Conservation (phyloP, 139 green algal genomes). For the Tetratostichococcus sp. region DNA sequence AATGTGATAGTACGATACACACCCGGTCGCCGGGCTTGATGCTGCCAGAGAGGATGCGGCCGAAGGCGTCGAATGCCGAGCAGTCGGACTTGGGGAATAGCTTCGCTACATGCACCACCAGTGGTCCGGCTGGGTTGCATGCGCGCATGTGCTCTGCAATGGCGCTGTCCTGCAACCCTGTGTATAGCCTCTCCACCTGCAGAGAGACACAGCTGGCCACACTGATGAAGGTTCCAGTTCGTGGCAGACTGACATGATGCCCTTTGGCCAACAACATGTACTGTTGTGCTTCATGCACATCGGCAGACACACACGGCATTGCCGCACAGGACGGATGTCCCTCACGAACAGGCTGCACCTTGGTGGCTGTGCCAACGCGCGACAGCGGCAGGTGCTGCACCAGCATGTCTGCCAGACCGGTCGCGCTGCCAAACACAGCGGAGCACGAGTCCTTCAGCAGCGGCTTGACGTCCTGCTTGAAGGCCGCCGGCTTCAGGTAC, state of each 20-base stretch:
- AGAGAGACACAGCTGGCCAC: not conserved
- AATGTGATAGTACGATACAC: not conserved
- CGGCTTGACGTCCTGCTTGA: constrained; percentile 86
- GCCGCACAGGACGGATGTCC: no score
- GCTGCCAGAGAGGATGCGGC: constrained; percentile 85
- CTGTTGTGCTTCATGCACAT: no score
- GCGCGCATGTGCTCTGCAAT: constrained; percentile 62
- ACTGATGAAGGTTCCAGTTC: no score
- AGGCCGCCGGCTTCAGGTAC: constrained; percentile 63
- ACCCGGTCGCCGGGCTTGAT: constrained; percentile 80
- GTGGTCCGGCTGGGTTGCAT: constrained; percentile 80
- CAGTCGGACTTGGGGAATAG: constrained; percentile 83
- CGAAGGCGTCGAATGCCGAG: constrained; percentile 87
- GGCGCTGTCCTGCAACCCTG: constrained; percentile 60
- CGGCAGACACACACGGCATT: no score
- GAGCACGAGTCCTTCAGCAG: constrained; percentile 73
- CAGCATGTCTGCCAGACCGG: constrained; percentile 90
- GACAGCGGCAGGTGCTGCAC: constrained; percentile 77
- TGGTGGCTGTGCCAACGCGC: constrained; percentile 55
- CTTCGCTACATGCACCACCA: constrained; percentile 91
- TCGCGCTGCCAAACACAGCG: constrained; percentile 67
- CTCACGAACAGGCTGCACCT: no score
- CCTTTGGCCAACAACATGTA: no score
- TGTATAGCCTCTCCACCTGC: constrained; percentile 72
- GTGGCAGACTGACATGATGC: no score